phyloP scores from a whole-genome alignment of 208 protist genomes.

The Kentomonas sorsogonicus region DNA sequence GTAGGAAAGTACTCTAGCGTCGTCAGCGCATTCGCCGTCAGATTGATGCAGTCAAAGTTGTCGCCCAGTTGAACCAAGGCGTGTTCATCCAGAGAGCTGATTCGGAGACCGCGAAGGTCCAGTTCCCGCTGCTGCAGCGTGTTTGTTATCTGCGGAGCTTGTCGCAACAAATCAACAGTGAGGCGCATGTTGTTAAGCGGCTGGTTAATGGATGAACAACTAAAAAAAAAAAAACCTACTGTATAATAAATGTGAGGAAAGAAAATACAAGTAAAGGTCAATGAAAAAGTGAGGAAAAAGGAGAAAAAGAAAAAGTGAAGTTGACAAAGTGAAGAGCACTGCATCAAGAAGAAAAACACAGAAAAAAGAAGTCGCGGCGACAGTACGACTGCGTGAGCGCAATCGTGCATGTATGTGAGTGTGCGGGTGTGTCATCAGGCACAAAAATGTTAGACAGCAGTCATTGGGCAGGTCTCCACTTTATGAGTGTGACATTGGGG shows the following conservation, averaged over 20 bases:
- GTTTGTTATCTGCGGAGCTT: slow-evolving; percentile 84
- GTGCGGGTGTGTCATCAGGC: no score
- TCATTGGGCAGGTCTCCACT: no score
- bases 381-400: background rate
- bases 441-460: no score
- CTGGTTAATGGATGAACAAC: no score
- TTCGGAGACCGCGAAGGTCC: slow-evolving; percentile 71
- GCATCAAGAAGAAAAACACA: no score
- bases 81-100: slow-evolving; percentile 75
- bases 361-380: slow-evolving; percentile 6
- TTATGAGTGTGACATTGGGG: no score
- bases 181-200: slow-evolving; percentile 53
- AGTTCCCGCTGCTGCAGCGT: slow-evolving; percentile 77
- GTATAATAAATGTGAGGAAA: no score
- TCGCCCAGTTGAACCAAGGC: slow-evolving; percentile 60
- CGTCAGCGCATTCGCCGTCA: slow-evolving; percentile 72
- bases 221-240: no score
- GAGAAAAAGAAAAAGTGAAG: background rate
- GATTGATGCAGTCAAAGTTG: slow-evolving; percentile 82
- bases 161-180: slow-evolving; percentile 59
- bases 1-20: slow-evolving; percentile 74
- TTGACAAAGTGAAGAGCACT: slow-evolving; percentile 7
- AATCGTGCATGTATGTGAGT: background rate
- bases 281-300: slow-evolving; percentile 7
- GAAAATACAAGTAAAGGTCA: no score